A percentile compares a stretch with the other conserved stretches of the same genome.
phyloP scores from a whole-genome alignment of 176 grass and related monocot species.

The Zizania latifolia region DNA sequence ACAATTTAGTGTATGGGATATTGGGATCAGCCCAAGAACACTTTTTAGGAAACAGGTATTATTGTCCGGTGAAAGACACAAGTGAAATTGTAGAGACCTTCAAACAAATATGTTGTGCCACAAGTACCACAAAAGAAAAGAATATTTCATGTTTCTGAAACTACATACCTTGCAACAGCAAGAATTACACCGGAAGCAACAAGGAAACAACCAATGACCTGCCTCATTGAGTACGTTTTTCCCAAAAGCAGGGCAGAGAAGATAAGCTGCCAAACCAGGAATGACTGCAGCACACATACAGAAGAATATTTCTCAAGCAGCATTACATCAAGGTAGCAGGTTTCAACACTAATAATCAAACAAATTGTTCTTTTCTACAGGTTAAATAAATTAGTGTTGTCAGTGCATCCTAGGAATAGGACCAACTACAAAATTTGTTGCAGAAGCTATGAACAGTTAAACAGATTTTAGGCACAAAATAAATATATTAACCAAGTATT shows the following conservation, averaged over 20 bases:
- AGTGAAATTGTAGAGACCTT: background rate
- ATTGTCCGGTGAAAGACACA: background rate
- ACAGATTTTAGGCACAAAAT: background rate
- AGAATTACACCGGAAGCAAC: conserved; percentile 80
- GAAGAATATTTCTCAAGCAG: background rate
- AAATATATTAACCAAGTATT: background rate
- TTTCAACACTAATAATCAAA: background rate
- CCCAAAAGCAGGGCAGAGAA: conserved; percentile 71
- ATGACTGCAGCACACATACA: conserved; percentile 60
- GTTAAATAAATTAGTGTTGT: background rate
- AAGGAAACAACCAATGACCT: conserved; percentile 69
- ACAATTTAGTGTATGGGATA: background rate
- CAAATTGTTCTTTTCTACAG: background rate
- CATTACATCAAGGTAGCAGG: background rate
- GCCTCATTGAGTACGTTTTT: conserved; percentile 56
- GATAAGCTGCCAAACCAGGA: conserved; percentile 90
- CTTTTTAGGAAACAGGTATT: background rate
- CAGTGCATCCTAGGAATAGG: background rate
- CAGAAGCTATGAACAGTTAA: background rate
- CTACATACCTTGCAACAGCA: conserved; percentile 61
- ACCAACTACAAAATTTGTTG: too few relatives aligned
- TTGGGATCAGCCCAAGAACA: background rate
- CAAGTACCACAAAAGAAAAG: background rate
- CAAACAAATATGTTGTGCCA: background rate
- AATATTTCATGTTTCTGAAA: background rate